Conservation (phyloP, 2,329 filamentous ascomycete species). For the Calonectria crousiana region DNA sequence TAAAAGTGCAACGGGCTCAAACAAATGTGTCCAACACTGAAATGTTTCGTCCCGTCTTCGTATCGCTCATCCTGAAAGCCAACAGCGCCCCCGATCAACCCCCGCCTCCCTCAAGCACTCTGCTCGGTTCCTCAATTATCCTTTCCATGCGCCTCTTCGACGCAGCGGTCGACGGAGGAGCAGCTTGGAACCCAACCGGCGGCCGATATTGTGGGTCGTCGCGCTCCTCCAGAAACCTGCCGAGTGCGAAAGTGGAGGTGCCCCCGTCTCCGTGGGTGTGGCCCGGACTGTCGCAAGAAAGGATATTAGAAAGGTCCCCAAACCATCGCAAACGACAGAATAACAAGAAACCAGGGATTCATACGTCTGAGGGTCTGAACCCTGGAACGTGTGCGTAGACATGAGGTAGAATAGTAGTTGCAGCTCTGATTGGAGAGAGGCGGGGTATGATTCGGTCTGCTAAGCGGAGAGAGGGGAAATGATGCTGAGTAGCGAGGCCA, state of each 20-base stretch:
- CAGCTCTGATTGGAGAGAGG: neutral
- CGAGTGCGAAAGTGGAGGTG: neutral
- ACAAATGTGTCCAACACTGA: neutral
- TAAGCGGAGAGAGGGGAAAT: neutral
- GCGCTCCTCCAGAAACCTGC: neutral
- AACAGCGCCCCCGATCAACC: neutral
- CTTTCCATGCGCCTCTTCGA: constrained; percentile 6
- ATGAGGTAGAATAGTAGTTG: neutral
- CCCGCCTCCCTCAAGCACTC: neutral
- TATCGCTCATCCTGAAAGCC: neutral
- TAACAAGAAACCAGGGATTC: neutral
- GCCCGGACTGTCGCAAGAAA: neutral
- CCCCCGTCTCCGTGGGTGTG: neutral
- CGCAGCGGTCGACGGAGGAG: neutral
- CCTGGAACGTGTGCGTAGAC: neutral
- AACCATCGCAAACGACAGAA: neutral
- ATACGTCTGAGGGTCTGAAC: neutral
- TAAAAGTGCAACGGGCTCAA: neutral
- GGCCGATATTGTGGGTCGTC: constrained; percentile 1
- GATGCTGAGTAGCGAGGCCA: neutral
- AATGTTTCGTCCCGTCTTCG: neutral
- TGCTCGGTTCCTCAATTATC: neutral
- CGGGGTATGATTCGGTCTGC: neutral
- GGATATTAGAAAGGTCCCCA: neutral
- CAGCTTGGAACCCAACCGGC: neutral